A percentile compares a stretch with the other conserved stretches of the same genome.
phyloP scores from a whole-genome alignment of 257 asterid species.

The Striga asiatica region DNA sequence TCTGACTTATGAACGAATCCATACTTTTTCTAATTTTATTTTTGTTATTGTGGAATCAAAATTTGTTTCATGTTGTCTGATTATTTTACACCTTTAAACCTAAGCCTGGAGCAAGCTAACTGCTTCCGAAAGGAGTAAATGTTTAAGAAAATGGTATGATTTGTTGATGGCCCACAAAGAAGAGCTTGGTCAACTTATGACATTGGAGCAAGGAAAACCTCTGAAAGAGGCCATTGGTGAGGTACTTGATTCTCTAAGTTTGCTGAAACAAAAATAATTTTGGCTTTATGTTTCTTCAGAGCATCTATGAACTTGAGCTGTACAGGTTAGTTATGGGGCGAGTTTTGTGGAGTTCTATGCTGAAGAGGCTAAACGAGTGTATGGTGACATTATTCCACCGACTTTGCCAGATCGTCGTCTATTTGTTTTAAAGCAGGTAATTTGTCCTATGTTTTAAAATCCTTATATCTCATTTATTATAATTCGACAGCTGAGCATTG shows the following conservation, averaged over 20 bases:
- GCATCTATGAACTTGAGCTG: constrained; percentile 16
- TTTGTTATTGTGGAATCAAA: background rate
- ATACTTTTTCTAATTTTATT: constrained; percentile 4
- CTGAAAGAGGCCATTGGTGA: constrained; percentile 93
- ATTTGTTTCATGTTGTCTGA: constrained; percentile 7
- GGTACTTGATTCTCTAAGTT: constrained; percentile 35
- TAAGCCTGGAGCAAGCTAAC: constrained; percentile 95
- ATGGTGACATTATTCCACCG: constrained; percentile 92
- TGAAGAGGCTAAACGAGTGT: constrained; percentile 92
- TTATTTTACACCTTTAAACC: constrained; percentile 13
- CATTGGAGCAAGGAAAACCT: constrained; percentile 96
- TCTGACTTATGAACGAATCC: background rate
- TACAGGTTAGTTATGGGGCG: constrained; percentile 83
- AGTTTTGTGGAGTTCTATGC: constrained; percentile 86
- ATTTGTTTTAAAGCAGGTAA: constrained; percentile 88
- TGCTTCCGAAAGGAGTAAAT: constrained; percentile 88
- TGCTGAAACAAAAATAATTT: background rate
- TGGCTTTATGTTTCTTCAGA: constrained; percentile 1
- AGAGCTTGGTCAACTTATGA: constrained; percentile 90
- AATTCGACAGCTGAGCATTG: background rate
- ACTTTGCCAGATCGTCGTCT: constrained; percentile 84
- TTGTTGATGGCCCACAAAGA: constrained; percentile 74
- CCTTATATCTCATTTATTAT: background rate
- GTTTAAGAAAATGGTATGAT: constrained; percentile 80
- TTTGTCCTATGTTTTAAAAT: background rate